Conservation (phyloP, 768 basidiomycete species). For the Leccinum imitatum region DNA sequence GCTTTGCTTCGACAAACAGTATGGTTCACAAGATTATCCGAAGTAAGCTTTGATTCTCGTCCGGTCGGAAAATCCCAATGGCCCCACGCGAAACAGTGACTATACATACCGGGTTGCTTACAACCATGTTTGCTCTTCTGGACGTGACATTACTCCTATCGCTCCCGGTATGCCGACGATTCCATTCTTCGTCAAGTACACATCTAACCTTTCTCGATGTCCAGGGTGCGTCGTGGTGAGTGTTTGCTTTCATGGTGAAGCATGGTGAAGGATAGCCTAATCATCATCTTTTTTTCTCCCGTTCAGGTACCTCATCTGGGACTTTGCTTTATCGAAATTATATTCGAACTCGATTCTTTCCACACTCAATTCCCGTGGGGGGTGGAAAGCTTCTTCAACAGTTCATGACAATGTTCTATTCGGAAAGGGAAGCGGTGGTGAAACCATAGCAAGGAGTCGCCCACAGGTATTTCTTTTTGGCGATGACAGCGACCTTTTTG, state of each 20-base stretch:
- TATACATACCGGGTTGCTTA: slow-evolving; percentile 30
- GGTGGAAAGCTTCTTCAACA: slow-evolving; percentile 16
- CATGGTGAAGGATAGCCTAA: no score
- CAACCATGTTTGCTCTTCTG: slow-evolving; percentile 12
- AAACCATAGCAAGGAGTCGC: neutral
- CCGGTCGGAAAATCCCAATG: neutral
- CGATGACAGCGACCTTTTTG: neutral
- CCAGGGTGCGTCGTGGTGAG: slow-evolving; percentile 17
- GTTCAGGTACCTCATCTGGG: slow-evolving; percentile 19
- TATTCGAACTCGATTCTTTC: slow-evolving; percentile 28
- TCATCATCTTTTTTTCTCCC: neutral
- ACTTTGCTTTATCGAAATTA: slow-evolving; percentile 28
- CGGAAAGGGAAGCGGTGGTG: neutral
- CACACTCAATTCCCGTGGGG: slow-evolving; percentile 20
- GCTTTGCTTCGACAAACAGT: slow-evolving; percentile 39
- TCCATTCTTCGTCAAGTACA: neutral
- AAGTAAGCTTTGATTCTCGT: slow-evolving; percentile 20
- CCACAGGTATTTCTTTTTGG: slow-evolving; percentile 8
- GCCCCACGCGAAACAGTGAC: slow-evolving; percentile 20
- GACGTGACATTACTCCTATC: slow-evolving; percentile 22
- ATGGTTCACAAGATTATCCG: slow-evolving; percentile 42
- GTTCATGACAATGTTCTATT: slow-evolving; percentile 10
- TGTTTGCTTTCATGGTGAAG: slow-evolving; percentile 7
- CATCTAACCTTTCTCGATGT: neutral
- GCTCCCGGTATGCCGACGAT: neutral